A percentile compares a stretch with the other conserved stretches of the same genome.
Conservation (phyloP, 1,139 yeast species). For the Tardiomyces depauwii region DNA sequence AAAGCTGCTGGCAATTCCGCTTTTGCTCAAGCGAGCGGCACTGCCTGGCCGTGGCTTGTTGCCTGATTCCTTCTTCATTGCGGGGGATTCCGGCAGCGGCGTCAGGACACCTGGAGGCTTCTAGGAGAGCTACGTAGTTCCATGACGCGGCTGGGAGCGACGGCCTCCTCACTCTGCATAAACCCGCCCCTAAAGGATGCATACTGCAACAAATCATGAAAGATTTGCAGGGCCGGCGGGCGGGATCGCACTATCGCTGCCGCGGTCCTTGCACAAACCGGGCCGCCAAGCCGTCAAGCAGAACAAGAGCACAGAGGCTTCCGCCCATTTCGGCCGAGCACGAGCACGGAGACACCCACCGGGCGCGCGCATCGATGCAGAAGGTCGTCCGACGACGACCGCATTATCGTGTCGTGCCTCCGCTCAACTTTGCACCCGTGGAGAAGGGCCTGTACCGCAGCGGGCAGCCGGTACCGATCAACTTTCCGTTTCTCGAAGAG, state of each 20-base stretch:
- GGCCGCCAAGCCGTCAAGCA: too few relatives aligned
- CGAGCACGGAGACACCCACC: background rate
- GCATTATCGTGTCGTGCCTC: conserved; percentile 68
- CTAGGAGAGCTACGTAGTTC: too few relatives aligned
- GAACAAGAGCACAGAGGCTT: background rate
- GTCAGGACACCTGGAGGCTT: too few relatives aligned
- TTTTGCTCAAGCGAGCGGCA: background rate
- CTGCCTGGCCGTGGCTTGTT: background rate
- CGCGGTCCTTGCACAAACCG: too few relatives aligned
- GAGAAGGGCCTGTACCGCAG: conserved; percentile 77
- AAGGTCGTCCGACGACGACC: conserved; percentile 25
- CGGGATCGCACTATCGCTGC: too few relatives aligned
- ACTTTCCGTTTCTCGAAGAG: conserved; percentile 72
- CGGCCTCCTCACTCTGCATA: too few relatives aligned
- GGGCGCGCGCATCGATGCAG: background rate
- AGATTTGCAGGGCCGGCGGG: too few relatives aligned
- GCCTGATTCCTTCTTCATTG: too few relatives aligned
- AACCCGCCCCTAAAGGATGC: too few relatives aligned
- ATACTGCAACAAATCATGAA: too few relatives aligned
- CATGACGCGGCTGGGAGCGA: too few relatives aligned
- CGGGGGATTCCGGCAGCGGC: too few relatives aligned
- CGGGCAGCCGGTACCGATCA: conserved; percentile 95
- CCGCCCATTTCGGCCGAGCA: background rate
- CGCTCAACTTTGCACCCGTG: conserved; percentile 89
- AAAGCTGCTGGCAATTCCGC: background rate